These are phyloP conservation scores for Podospora tetraspora DNA, from an alignment of 495 filamentous ascomycete genomes.

Conservation along the genomic window DNA sequence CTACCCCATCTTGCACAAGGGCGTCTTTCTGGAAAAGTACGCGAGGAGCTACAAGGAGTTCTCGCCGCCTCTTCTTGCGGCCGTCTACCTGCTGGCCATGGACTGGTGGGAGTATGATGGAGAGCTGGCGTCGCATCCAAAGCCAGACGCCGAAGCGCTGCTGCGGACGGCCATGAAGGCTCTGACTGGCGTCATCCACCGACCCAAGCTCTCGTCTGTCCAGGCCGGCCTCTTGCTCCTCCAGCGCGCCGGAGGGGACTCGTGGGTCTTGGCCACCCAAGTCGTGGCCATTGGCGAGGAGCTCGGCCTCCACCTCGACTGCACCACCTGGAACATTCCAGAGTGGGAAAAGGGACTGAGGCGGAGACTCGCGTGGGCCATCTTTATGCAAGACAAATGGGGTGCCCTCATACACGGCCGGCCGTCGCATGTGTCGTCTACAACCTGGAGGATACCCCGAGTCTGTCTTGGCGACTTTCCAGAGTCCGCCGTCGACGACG, in stretches of 20 bases:
- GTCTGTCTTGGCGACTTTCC: constrained; percentile 57
- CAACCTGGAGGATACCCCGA: constrained; percentile 60
- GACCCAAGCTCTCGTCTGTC: constrained; percentile 68
- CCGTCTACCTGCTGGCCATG: constrained; percentile 69
- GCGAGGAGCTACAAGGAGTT: constrained; percentile 56
- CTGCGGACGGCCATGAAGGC: constrained; percentile 61
- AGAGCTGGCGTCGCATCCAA: constrained; percentile 43
- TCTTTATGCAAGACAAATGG: constrained; percentile 78
- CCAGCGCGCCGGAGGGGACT: constrained; percentile 54
- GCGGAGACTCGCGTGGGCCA: constrained; percentile 65
- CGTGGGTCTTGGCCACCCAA: constrained; percentile 66
- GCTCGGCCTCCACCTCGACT: constrained; percentile 67
- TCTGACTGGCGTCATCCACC: constrained; percentile 57
- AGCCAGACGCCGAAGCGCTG: constrained; percentile 57
- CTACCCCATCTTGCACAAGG: constrained; percentile 72
- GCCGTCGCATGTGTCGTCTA: constrained; percentile 58
- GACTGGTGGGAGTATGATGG: constrained; percentile 64
- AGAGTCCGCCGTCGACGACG: constrained; percentile 45
- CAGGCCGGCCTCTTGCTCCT: constrained; percentile 72
- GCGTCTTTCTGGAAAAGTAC: constrained; percentile 66
- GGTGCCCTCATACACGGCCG: constrained; percentile 61
- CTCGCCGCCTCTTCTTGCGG: constrained; percentile 65
- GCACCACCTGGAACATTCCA: constrained; percentile 63
- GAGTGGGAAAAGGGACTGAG: constrained; percentile 66
- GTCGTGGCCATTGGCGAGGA: constrained; percentile 62